Evolutionary conservation across 2,329 filamentous ascomycete genomes (phyloP).

Genomic region (Xylaria sp.): DNA sequence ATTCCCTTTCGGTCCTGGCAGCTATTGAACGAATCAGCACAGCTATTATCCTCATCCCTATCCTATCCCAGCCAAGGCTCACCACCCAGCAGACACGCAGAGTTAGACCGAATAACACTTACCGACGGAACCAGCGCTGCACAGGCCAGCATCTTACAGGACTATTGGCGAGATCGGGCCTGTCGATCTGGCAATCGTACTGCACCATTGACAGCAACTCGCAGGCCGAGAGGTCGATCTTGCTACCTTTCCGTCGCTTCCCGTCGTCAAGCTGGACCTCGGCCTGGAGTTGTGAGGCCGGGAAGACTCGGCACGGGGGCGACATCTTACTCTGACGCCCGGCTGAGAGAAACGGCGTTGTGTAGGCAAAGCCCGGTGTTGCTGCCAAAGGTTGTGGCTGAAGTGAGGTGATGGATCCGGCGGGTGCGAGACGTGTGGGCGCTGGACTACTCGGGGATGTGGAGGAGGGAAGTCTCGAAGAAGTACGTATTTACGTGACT

Average conservation of each 20-base stretch:
- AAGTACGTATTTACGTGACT: slow-evolving; percentile 57
- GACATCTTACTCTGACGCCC: slow-evolving; percentile 57
- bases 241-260: slow-evolving; percentile 61
- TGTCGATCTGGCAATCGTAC: slow-evolving; percentile 67
- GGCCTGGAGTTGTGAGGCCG: slow-evolving; percentile 60
- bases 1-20: slow-evolving; percentile 66
- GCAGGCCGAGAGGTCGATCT: slow-evolving; percentile 64
- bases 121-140: slow-evolving; percentile 70
- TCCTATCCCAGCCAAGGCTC: neutral
- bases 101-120: slow-evolving; percentile 44
- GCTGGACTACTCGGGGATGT: slow-evolving; percentile 63
- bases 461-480: slow-evolving; percentile 67
- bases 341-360: neutral
- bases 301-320: slow-evolving; percentile 66
- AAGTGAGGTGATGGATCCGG: slow-evolving; percentile 44
- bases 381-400: neutral
- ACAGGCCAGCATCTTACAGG: slow-evolving; percentile 66
- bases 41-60: neutral
- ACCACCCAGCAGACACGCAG: neutral
- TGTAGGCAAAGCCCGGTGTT: neutral
- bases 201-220: slow-evolving; percentile 68
- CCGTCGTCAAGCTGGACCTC: slow-evolving; percentile 62
- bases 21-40: slow-evolving; percentile 51
- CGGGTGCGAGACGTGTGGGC: slow-evolving; percentile 58
- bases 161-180: slow-evolving; percentile 58